Conservation (phyloP, 202 grass and related monocot genomes). For the Carex arenaria region DNA sequence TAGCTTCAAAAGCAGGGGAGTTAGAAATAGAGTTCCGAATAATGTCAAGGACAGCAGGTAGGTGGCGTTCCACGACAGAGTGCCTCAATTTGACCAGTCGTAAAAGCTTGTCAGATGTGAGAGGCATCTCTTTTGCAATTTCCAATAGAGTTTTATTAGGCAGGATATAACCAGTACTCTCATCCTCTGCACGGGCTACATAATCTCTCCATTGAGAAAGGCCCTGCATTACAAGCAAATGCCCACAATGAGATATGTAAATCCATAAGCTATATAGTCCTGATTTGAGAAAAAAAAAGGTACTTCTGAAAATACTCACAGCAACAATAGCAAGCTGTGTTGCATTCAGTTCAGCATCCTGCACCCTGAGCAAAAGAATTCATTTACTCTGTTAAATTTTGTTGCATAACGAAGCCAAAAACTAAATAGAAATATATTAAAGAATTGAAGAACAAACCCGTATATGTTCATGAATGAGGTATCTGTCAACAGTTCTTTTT, state of each 20-base stretch:
- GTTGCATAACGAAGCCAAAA: slow-evolving; percentile 15
- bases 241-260: not conserved
- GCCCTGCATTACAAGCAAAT: slow-evolving; percentile 45
- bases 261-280: not conserved
- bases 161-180: slow-evolving; percentile 97
- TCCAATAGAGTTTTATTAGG: slow-evolving; percentile 87
- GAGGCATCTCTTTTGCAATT: slow-evolving; percentile 90
- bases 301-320: slow-evolving; percentile 44
- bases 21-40: slow-evolving; percentile 60
- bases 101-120: slow-evolving; percentile 57
- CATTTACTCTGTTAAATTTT: slow-evolving; percentile 17
- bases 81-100: slow-evolving; percentile 58
- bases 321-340: slow-evolving; percentile 57
- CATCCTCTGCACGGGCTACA: slow-evolving; percentile 72
- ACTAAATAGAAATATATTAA: slow-evolving; percentile 14
- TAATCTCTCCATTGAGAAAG: slow-evolving; percentile 87
- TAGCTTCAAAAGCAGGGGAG: slow-evolving; percentile 61
- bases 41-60: slow-evolving; percentile 39
- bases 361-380: slow-evolving; percentile 50
- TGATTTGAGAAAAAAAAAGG: slow-evolving; percentile 23
- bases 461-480: slow-evolving; percentile 87
- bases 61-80: slow-evolving; percentile 49
- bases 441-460: slow-evolving; percentile 40
- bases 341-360: slow-evolving; percentile 60
- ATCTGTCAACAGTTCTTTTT: slow-evolving; percentile 83